Conservation (phyloP, 495 filamentous ascomycete species). For the Penicillium odoratum region DNA sequence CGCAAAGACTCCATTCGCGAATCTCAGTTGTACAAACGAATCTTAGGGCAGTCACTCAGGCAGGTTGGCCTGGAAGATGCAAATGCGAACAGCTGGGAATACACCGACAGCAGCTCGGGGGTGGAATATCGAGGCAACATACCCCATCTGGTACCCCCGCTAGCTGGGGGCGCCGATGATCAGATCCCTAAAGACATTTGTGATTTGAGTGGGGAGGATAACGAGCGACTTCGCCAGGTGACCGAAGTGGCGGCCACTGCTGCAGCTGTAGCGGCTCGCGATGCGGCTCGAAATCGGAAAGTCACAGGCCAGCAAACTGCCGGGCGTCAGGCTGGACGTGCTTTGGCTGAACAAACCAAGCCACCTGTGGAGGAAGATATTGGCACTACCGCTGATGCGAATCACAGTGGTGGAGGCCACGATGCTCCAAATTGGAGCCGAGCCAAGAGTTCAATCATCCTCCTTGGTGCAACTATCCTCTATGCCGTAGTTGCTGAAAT, state of each 20-base stretch:
- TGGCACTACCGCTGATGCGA: conserved; percentile 38
- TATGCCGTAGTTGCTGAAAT: conserved; percentile 98
- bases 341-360: conserved; percentile 28
- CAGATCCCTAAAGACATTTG: conserved; percentile 46
- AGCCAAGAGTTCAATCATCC: conserved; percentile 81
- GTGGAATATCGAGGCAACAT: conserved; percentile 36
- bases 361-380: conserved; percentile 39
- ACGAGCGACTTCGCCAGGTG: conserved; percentile 75
- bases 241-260: conserved; percentile 92
- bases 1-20: conserved; percentile 63
- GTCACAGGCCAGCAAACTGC: conserved; percentile 36
- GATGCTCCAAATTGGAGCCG: conserved; percentile 98
- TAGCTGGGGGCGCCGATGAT: conserved; percentile 21
- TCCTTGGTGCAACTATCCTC: conserved; percentile 85
- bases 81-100: conserved; percentile 47
- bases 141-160: conserved; percentile 71
- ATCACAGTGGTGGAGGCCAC: conserved; percentile 68
- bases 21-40: conserved; percentile 87
- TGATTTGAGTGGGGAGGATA: conserved; percentile 71
- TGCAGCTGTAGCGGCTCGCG: conserved; percentile 82
- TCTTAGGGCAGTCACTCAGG: conserved; percentile 83
- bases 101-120: conserved; percentile 21
- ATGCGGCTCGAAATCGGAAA: conserved; percentile 60
- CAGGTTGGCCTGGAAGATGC: conserved; percentile 66
- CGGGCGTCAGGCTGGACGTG: conserved; percentile 30